Conservation (phyloP, 202 grass and related monocot genomes). For the Setaria italica region DNA sequence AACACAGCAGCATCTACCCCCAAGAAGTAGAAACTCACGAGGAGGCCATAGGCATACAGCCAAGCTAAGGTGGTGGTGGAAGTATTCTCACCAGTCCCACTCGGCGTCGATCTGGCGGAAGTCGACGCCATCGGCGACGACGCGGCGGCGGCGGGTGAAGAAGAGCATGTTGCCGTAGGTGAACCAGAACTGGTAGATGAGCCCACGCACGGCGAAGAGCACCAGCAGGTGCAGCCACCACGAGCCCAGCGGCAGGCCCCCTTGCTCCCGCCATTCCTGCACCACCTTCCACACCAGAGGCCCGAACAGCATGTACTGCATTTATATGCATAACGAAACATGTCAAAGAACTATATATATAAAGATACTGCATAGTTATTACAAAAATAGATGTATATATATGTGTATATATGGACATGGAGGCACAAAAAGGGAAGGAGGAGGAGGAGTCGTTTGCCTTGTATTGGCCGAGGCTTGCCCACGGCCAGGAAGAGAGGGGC, state of each 20-base stretch:
- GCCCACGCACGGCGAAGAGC: constrained; percentile 55
- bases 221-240: constrained; percentile 69
- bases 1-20: background rate
- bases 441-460: constrained; percentile 45
- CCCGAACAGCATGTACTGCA: constrained; percentile 76
- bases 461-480: constrained; percentile 70
- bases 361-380: background rate
- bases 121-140: constrained; percentile 73
- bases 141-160: constrained; percentile 79
- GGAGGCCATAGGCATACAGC: background rate
- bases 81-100: constrained; percentile 69
- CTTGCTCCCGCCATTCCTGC: constrained; percentile 52
- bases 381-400: background rate
- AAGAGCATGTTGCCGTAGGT: constrained; percentile 90
- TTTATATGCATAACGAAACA: background rate
- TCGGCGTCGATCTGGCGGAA: constrained; percentile 88
- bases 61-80: background rate
- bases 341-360: too few relatives aligned
- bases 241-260: constrained; percentile 31
- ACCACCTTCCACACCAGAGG: constrained; percentile 66
- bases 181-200: constrained; percentile 81
- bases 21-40: background rate
- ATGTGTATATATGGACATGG: background rate
- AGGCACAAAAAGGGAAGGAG: background rate
- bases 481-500: constrained; percentile 85